Conservation (phyloP, 1,284 basidiomycete genomes). For the Bondarzewia mesenterica region DNA sequence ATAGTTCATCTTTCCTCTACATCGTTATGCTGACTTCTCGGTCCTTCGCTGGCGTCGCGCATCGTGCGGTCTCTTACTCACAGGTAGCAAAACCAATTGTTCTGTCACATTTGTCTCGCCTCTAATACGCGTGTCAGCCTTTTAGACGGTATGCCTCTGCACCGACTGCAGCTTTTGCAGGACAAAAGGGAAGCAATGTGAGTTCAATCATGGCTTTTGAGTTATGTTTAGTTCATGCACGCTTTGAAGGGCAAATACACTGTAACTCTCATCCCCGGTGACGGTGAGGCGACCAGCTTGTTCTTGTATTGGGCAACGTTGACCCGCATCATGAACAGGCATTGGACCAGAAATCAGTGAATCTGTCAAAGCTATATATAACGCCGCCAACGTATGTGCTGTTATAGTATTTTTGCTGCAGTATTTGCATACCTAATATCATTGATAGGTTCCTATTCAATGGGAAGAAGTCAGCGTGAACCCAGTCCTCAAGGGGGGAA, state of each 20-base stretch:
- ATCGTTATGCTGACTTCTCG: constrained; percentile 52
- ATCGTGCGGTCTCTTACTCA: constrained; percentile 36
- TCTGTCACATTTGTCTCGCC: neutral
- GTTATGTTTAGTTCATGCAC: neutral
- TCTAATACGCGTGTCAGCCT: constrained; percentile 28
- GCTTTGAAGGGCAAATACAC: constrained; percentile 82
- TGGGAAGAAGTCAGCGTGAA: constrained; percentile 99
- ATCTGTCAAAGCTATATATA: constrained; percentile 92
- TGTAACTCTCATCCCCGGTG: constrained; percentile 88
- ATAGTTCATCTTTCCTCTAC: constrained; percentile 7
- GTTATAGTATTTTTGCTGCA: constrained; percentile 6
- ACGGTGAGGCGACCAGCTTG: constrained; percentile 46
- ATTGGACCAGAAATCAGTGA: constrained; percentile 99
- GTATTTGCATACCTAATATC: neutral
- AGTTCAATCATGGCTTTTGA: constrained; percentile 21
- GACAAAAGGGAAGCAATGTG: constrained; percentile 81
- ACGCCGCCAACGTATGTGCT: constrained; percentile 64
- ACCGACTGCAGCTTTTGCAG: constrained; percentile 82
- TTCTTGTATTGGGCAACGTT: constrained; percentile 5
- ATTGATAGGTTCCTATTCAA: constrained; percentile 78
- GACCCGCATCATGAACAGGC: constrained; percentile 44
- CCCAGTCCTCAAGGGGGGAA: constrained; percentile 89
- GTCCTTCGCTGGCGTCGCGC: constrained; percentile 46
- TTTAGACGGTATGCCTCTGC: constrained; percentile 61
- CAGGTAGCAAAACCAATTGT: constrained; percentile 28